phyloP scores from a whole-genome alignment of 1,284 basidiomycete species.

The Coniferiporia sulphurascens region DNA sequence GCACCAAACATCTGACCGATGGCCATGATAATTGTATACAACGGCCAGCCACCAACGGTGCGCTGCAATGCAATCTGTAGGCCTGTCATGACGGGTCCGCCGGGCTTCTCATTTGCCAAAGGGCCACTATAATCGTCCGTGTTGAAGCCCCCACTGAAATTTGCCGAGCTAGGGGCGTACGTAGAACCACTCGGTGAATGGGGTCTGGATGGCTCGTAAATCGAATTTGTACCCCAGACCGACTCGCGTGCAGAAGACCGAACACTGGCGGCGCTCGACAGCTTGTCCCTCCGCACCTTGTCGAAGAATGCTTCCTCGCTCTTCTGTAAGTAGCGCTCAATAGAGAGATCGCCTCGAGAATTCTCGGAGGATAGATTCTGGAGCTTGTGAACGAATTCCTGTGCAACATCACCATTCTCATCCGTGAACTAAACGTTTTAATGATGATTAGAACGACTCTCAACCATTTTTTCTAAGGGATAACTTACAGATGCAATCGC shows the following conservation, averaged over 20 bases:
- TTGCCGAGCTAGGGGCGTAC: conserved; percentile 33
- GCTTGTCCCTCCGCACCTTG: conserved; percentile 81
- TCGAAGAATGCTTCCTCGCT: conserved; percentile 92
- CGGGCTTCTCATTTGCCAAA: conserved; percentile 45
- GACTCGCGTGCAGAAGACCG: conserved; percentile 80
- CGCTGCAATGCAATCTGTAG: conserved; percentile 78
- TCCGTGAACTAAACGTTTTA: conserved; percentile 72
- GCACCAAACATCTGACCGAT: conserved; percentile 82
- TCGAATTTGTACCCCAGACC: conserved; percentile 67
- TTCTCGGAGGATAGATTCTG: conserved; percentile 77
- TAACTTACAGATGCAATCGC: conserved; percentile 75
- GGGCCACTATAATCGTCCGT: conserved; percentile 49
- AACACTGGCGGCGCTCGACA: conserved; percentile 71
- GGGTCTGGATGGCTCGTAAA: conserved; percentile 68
- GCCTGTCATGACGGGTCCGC: conserved; percentile 67
- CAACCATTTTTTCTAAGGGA: neutral
- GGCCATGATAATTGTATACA: conserved; percentile 86
- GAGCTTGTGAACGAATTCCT: conserved; percentile 83
- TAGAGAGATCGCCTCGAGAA: conserved; percentile 86
- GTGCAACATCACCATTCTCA: conserved; percentile 84
- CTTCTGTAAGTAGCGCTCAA: conserved; percentile 85
- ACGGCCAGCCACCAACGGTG: conserved; percentile 77
- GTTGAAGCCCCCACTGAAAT: conserved; percentile 25
- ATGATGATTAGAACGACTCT: conserved; percentile 10
- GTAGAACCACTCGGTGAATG: conserved; percentile 55